Base-by-base conservation (phyloP, 257 asterid species). In the Primulina huaijiensis region DNA sequence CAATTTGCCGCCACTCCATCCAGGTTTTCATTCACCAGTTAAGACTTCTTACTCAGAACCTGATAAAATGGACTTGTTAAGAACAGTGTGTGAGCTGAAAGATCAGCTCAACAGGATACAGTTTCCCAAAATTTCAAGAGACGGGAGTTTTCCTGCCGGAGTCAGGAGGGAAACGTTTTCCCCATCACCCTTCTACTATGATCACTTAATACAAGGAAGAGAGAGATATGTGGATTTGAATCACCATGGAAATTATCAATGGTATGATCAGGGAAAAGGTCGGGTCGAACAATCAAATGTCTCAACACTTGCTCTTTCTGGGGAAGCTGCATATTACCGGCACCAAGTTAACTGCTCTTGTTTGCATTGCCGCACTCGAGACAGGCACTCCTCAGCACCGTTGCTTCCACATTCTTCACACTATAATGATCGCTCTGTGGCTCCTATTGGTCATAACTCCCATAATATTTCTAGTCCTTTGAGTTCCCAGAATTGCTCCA, bases 81-180 rank as follows among this genome's bases (percentile, higher is more conserved):
- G 90, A 80, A 86, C 85, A 67, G 90, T 93, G 33, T 65, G 67
- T 60, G 92, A 93, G 73, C 88, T 93, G 73, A 84, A 87, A 75
- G 90, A 88, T 69, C 92, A 93, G 82, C 84, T 93, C 71, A 77
- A 80, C 71, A 78, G 80, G 75, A 82, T 83, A 70, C 83, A 78
- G 3, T 71, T 81, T 20, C 73, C 81, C 55, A 79, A 79, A 75
- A 72, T 34, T 30, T 59, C 64, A 34, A 59, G 74, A 62, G 65
- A 72, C 8, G 55, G 72, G 63, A 76, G 77, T 43, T 75, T 71
- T 65, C 76, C 80, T 14, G 57, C 68, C 21, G 72, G 74, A 63
- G 23, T 50, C n/a, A 2, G 25, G 70, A 70, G 72, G 66, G 82
- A 79, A 62, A 62, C 59, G 38, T 74, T 65, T 57, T 40, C 74